These are phyloP conservation scores for Coemansia sp. DNA, from an alignment of 192 early-diverging fungal genomes.

Conservation along the genomic window DNA sequence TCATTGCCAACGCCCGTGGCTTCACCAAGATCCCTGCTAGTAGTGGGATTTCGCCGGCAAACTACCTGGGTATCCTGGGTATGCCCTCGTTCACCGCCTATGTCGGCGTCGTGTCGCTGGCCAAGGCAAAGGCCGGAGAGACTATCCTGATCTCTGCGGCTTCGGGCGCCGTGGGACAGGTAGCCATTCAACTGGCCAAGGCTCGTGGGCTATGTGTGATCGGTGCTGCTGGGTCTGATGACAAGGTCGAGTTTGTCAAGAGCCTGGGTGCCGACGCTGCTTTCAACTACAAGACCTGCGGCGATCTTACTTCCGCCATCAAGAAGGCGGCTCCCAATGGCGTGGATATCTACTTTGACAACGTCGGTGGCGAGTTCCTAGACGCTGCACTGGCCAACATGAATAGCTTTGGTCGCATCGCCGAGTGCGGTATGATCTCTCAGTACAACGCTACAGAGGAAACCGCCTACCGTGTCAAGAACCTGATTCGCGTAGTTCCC, in stretches of 20 bases:
- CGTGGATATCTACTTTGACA: conserved; percentile 86
- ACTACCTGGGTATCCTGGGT: conserved; percentile 67
- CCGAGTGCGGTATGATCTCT: conserved; percentile 74
- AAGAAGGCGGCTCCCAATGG: conserved; percentile 68
- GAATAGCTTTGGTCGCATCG: conserved; percentile 65
- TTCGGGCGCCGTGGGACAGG: conserved; percentile 71
- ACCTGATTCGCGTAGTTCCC: conserved; percentile 55
- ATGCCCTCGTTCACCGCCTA: conserved; percentile 85
- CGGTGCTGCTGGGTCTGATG: conserved; percentile 78
- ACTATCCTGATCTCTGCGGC: conserved; percentile 82
- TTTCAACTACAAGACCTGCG: conserved; percentile 90
- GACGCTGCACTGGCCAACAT: conserved; percentile 67
- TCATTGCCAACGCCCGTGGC: conserved; percentile 29
- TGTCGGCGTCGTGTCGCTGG: conserved; percentile 61
- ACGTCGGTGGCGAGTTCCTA: conserved; percentile 78
- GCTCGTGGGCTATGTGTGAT: conserved; percentile 72
- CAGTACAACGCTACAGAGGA: conserved; percentile 57
- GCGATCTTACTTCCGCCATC: conserved; percentile 51
- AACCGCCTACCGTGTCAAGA: conserved; percentile 58
- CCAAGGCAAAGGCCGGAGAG: conserved; percentile 75
- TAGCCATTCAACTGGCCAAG: conserved; percentile 80
- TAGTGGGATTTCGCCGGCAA: conserved; percentile 53
- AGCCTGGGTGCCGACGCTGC: conserved; percentile 75
- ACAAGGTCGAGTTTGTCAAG: conserved; percentile 75
- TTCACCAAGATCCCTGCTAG: conserved; percentile 17